Evolutionary conservation across 768 basidiomycete species (phyloP), one percentile per base, ranked within the genome.

Genomic region (Rhodosporidiobolus odoratus): DNA sequence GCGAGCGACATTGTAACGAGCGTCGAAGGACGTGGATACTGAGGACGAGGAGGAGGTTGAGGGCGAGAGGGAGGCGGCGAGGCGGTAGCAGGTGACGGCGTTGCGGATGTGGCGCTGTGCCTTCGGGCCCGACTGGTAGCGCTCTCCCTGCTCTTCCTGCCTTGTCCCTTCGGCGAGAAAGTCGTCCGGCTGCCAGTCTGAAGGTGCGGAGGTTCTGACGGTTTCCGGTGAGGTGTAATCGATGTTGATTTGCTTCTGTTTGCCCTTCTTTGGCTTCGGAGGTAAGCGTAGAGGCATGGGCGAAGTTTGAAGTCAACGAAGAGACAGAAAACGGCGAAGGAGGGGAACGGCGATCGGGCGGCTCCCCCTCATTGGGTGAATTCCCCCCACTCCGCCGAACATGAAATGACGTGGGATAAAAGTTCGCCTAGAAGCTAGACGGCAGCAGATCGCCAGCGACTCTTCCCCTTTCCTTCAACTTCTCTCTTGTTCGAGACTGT

Each of bases 81-180:
- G 47, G 16, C 48, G 56, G 63, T 62, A 74, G 48, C 45, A 62
- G n/a, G 52, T n/a, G 23, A 37, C 23, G 8, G 73, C 62, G 57
- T 74, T 74, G 47, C 41, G 2, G 63, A 32, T 61, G 63, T 71
- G 73, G 1, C 69, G 69, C 1, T 47, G 34, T 16, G 73, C 63
- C 41, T 74, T 74, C 1, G 52, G 9, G 0, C 73, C 73, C 27
- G 30, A 52, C 40, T 65, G 63, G 56, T 74, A 74, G 2, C 73
- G 69, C 56, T 71, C 69, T 9, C 73, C 69, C 37, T 74, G 66
- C 62, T 68, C 73, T 23, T 74, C 73, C 40, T 74, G 73, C 15
- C 47, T 45, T 2, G 67, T 57, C 8, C 73, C 73, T 60, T 74
- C 73, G 69, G 58, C 19, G 21, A 70, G 38, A 65, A 65, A 74